Percentiles rank a stretch among this genome's conserved stretches.
These are phyloP conservation scores for Poronia punctata DNA, from an alignment of 495 filamentous ascomycete genomes.

Conservation along the genomic window DNA sequence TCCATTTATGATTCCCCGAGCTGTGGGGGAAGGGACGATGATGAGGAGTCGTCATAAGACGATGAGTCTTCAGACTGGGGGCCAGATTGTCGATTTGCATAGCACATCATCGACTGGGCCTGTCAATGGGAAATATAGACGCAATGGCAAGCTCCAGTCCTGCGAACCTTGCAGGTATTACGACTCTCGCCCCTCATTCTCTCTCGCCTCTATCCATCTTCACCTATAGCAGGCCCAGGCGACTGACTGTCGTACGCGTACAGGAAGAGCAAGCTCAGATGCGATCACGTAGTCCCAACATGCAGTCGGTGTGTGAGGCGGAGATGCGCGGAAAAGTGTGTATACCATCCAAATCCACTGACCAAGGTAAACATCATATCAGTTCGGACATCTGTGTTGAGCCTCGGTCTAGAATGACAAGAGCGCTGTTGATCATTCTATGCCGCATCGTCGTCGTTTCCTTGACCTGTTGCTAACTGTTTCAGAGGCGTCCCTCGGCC, in stretches of 20 bases:
- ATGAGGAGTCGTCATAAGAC: no score
- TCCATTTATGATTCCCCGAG: no score
- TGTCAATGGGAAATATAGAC: conserved; percentile 22
- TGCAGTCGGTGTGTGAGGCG: conserved; percentile 25
- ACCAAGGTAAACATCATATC: conserved; percentile 26
- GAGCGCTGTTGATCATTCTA: not conserved
- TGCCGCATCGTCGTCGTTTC: not conserved
- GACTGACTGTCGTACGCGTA: conserved; percentile 14
- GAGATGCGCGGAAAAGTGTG: conserved; percentile 22
- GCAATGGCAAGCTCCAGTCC: conserved; percentile 28
- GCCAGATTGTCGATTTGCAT: conserved; percentile 26
- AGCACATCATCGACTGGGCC: conserved; percentile 6
- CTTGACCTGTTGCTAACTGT: not conserved
- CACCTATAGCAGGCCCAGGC: conserved; percentile 17
- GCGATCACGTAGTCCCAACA: conserved; percentile 27
- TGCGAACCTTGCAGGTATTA: conserved; percentile 13
- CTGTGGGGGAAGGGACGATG: no score
- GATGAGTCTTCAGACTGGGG: conserved; percentile 21
- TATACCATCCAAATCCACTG: conserved; percentile 28
- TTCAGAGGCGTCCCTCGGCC: conserved; percentile 4
- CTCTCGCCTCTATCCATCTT: conserved; percentile 1
- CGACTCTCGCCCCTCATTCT: not conserved
- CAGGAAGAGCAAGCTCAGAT: conserved; percentile 27
- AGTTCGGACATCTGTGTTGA: no score
- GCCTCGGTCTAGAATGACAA: no score